phyloP scores from a whole-genome alignment of 2,329 filamentous ascomycete species.

The Aspergillus carbonarius region DNA sequence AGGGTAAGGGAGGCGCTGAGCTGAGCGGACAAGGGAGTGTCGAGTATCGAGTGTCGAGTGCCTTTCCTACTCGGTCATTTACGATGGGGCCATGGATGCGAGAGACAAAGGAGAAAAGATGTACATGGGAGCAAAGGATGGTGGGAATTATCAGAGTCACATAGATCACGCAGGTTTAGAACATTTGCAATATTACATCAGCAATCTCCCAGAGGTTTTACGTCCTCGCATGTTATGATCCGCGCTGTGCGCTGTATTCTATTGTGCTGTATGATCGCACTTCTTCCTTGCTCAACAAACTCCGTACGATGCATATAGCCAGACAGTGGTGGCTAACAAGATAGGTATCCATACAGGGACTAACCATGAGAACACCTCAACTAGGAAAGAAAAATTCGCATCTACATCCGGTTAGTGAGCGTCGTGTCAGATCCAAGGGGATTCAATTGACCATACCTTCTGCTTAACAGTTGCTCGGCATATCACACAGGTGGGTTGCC shows the following conservation, averaged over 20 bases:
- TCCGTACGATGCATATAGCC: background rate
- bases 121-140: too few species aligned
- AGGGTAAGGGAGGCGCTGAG: too few species aligned
- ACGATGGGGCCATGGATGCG: too few species aligned
- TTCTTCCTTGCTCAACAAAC: background rate
- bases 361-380: background rate
- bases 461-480: constrained; percentile 29
- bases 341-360: background rate
- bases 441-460: constrained; percentile 21
- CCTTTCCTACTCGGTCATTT: too few species aligned
- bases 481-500: constrained; percentile 26
- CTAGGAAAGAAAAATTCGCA: constrained; percentile 9
- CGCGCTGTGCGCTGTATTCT: background rate
- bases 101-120: too few species aligned
- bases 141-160: too few species aligned
- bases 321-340: background rate
- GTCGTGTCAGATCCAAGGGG: too few species aligned
- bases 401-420: constrained; percentile 2
- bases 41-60: too few species aligned
- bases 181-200: too few species aligned
- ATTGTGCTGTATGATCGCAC: background rate
- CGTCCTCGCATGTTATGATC: background rate
- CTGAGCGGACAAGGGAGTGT: too few species aligned
- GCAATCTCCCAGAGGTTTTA: background rate
- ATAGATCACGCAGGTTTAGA: too few species aligned